Base-by-base conservation (phyloP, 306 rosid genomes). In the Datisca glomerata region DNA sequence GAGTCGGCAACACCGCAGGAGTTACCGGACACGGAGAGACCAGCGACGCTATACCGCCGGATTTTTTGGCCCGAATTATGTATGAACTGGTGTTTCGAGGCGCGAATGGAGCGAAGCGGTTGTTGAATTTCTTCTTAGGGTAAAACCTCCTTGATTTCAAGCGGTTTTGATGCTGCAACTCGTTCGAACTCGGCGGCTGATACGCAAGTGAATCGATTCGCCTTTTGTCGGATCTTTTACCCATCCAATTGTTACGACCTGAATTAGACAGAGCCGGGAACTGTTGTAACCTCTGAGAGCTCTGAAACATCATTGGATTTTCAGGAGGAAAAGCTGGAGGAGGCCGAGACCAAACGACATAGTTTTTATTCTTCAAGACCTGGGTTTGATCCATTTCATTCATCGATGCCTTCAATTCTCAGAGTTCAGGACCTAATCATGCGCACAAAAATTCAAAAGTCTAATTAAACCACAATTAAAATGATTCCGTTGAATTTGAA, bases 1-100 rank as follows among this genome's bases (percentile, higher is more conserved):
- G 71, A 8, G 70, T 73, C 0, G 87, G 79, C 22, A 78, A 70
- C 47, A 78, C 77, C 0, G 79, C 70, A 3, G 87, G 87, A 2
- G 87, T 78, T 6, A 67, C 79, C 1, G 73, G 81, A 43, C 72
- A 70, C 18, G 87, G 70, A 14, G 87, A 78, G 10, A 78, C 81
- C 10, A 78, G 60, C 6, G 66, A 52, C 3, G 87, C 81, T 17
- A 78, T 73, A 11, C 70, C 75, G 8, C 71, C 73, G 2, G 60
- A 59, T 10, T 31, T 69, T 47, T 71, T 71, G 7, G 73, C 61
- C 1, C 68, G 61, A 19, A 76, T 71, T 34, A 71, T 10, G 31
- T 53, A 76, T 18, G 85, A 68, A 2, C 76, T 68, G 2, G 76
- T 76, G 45, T 76, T 76, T 11, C 66, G 66, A 3, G 79, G 79